Base-by-base conservation (phyloP, 352 stramenopile species). In the Aphanomyces astaci region DNA sequence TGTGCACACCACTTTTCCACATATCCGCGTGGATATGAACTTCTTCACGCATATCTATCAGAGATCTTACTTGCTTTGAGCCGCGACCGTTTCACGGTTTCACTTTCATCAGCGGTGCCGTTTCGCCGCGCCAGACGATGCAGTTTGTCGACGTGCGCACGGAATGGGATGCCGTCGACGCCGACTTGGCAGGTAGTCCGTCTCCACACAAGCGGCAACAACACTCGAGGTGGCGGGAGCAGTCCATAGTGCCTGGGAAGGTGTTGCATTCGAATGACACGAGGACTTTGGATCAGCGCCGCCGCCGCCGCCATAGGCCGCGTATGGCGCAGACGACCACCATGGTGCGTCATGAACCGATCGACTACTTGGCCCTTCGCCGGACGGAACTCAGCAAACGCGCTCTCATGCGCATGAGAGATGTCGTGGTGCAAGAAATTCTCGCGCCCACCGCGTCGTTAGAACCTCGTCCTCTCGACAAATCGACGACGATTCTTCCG, bases 281-380 rank as follows among this genome's bases (percentile, higher is more conserved):
- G 11, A 43, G 7, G 7, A 15, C 36, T 15, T 15, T 15, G 36
- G 36, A 43, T 15, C 15, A 15, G 7, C 7, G 36, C 15, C 36
- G 36, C 15, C 25, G 7, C 7, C 24, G 1, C 27, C 51, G 51
- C 4, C 51, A 28, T 4, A 2, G 25, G 25, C 62, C 22, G n/a
- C 45, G 24, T 11, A 39, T 43, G 9, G 10, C 55, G 4, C 15
- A 27, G 19, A 39, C 62, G 19, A 11, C 10, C 2, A 28, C 31
- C 9, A 43, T 68, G 15, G 25, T 68, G 15, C 62, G 62, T 17
- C 62, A 68, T 39, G 62, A 68, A 15, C 51, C 62, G 28, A 30
- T 91, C 69, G 78, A 89, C 66, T 91, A 89, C 75, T 59, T 91
- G 13, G 77, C 75, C 15, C 69, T 88, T 11, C 78, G 83, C 10